These are phyloP conservation scores for Acer negundo DNA, from an alignment of 345 rosid genomes.

Conservation along the genomic window DNA sequence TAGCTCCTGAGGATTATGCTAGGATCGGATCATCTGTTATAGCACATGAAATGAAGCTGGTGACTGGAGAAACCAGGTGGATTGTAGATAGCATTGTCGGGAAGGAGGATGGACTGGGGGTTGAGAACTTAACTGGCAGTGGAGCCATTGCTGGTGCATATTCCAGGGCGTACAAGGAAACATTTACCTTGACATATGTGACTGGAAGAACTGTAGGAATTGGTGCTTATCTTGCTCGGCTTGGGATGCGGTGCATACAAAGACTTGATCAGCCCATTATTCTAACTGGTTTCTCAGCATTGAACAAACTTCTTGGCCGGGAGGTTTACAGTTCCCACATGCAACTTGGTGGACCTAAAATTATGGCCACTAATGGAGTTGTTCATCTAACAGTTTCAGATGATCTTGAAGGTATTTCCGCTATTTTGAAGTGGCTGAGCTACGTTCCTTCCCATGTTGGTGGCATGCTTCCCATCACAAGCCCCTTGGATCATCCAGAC, in stretches of 20 bases:
- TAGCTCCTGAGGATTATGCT: slow-evolving; percentile 75
- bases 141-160: slow-evolving; percentile 99
- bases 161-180: slow-evolving; percentile 96
- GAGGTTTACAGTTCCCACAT: slow-evolving; percentile 99
- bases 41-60: slow-evolving; percentile 82
- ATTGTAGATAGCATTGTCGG: slow-evolving; percentile 93
- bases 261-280: slow-evolving; percentile 98
- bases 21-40: slow-evolving; percentile 77
- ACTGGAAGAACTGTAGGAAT: slow-evolving; percentile 97
- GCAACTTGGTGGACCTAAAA: slow-evolving; percentile 99
- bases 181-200: slow-evolving; percentile 91
- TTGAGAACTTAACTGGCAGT: slow-evolving; percentile 94
- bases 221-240: slow-evolving; percentile 98
- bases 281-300: slow-evolving; percentile 95
- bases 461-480: slow-evolving; percentile 73
- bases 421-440: slow-evolving; percentile 95
- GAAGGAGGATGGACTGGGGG: slow-evolving; percentile 96
- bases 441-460: slow-evolving; percentile 81
- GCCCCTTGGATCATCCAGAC: slow-evolving; percentile 75
- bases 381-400: slow-evolving; percentile 97
- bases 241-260: slow-evolving; percentile 99
- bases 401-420: slow-evolving; percentile 93
- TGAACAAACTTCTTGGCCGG: slow-evolving; percentile 98
- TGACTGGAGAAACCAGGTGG: slow-evolving; percentile 83
- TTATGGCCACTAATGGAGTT: slow-evolving; percentile 99